Conservation (phyloP, 768 basidiomycete genomes). For the Gloeophyllum trabeum region DNA sequence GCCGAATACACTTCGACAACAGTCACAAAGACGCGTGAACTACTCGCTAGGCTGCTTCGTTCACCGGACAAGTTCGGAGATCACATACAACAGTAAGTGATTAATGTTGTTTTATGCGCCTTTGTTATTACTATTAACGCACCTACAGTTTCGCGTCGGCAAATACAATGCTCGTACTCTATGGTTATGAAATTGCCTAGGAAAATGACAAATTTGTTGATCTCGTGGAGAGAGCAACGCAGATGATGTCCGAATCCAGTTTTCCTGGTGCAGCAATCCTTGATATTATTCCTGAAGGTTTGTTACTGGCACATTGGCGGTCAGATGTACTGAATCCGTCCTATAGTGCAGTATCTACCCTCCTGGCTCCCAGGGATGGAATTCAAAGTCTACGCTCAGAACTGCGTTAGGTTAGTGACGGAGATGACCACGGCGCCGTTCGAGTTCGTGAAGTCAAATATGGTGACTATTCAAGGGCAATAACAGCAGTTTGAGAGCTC, state of each 20-base stretch:
- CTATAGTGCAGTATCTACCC: slow-evolving; percentile 1
- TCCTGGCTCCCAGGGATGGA: slow-evolving; percentile 4
- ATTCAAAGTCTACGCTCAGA: not conserved
- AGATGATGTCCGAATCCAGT: not conserved
- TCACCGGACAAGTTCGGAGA: too few species aligned
- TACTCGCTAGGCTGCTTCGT: too few species aligned
- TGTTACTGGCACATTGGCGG: too few species aligned
- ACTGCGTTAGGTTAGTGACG: not conserved
- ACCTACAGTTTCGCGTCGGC: not conserved
- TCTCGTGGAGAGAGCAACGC: not conserved
- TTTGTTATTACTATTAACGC: too few species aligned
- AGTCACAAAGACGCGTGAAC: too few species aligned
- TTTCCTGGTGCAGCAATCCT: not conserved
- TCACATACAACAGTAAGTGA: too few species aligned
- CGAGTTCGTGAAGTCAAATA: not conserved
- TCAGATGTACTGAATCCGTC: too few species aligned
- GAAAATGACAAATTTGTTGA: not conserved
- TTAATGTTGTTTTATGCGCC: too few species aligned
- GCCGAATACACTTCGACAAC: too few species aligned
- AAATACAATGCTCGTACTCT: not conserved
- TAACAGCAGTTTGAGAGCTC: not conserved
- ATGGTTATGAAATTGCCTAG: not conserved
- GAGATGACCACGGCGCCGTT: slow-evolving; percentile 1
- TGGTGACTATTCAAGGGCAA: not conserved
- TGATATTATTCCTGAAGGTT: too few species aligned